Evolutionary conservation across 2,329 filamentous ascomycete genomes (phyloP), one percentile per base, ranked within the genome.

Genomic region (Pestalotiopsis sp.): DNA sequence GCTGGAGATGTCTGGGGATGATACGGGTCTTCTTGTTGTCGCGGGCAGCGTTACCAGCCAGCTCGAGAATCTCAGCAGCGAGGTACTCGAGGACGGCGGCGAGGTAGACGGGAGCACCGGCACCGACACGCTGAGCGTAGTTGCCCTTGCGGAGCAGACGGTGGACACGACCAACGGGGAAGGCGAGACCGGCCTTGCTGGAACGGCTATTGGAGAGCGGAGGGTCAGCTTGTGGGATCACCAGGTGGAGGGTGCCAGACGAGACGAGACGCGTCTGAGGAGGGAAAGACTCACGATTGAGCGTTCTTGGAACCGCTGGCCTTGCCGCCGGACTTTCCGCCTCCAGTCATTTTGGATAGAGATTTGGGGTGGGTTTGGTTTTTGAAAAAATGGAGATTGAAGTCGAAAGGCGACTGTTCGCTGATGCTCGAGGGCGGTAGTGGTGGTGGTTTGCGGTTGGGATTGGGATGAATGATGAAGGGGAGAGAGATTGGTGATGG

Each of bases 21-120:
- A 99, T 99, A 92, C 96, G 95, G 74, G 95, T 99, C 93, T 98
- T 98, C 93, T 99, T 99, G 92, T 98, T 98, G 87, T 99, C 96
- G 78, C 96, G 95, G 73, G 96, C 96, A 79, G 96, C 96, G 84
- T 99, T 99, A 78, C 96, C 96, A 83, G 96, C 96, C 86, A 99
- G 87, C 87, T 99, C 96, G 80, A 99, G 94, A 78, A 99, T 98
- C 88, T 99, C 96, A 75, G 96, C 96, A 76, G 96, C 95, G 70
- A 99, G 92, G 83, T 99, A 99, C 87, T 99, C 96, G 64, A 99
- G 94, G 68, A 99, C 96, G 68, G 95, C 95, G 74, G 95, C 95
- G 74, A 98, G 92, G 84, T 98, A 98, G 80, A 98, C 95, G 74
- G 95, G 95, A 75, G 95, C 95, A 89, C 93, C 95, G 79, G 95